These are phyloP conservation scores for Hypoxylon trugodes DNA, from an alignment of 495 filamentous ascomycete species.

Conservation along the genomic window DNA sequence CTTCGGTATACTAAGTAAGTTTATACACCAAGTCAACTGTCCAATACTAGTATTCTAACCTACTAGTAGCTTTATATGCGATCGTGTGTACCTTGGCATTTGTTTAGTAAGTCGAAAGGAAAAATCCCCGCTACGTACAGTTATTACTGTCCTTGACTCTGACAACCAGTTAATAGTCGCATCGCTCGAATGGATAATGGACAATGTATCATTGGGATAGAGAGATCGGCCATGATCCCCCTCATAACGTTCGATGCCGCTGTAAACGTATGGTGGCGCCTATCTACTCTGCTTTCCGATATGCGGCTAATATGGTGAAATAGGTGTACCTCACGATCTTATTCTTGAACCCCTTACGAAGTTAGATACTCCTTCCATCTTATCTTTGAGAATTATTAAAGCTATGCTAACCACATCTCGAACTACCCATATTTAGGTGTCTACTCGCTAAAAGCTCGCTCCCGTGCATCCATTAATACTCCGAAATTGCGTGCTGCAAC, in stretches of 20 bases:
- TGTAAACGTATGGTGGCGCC: conserved; percentile 52
- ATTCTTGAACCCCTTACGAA: conserved; percentile 57
- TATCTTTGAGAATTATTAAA: neutral
- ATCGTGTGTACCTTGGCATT: conserved; percentile 60
- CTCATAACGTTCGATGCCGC: conserved; percentile 59
- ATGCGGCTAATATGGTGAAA: conserved; percentile 7
- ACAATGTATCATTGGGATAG: conserved; percentile 62
- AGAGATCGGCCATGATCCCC: conserved; percentile 57
- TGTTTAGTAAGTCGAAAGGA: conserved; percentile 53
- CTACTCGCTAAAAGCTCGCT: conserved; percentile 51
- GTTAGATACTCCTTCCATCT: conserved; percentile 39
- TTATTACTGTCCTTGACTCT: neutral
- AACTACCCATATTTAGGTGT: conserved; percentile 37
- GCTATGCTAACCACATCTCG: neutral
- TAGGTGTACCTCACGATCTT: conserved; percentile 62
- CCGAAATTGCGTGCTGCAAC: conserved; percentile 50
- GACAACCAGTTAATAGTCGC: conserved; percentile 47
- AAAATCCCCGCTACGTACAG: neutral
- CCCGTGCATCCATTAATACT: conserved; percentile 44
- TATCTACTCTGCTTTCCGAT: neutral
- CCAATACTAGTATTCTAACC: conserved; percentile 20
- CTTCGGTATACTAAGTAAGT: conserved; percentile 60
- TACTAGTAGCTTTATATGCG: conserved; percentile 50
- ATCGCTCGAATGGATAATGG: conserved; percentile 55
- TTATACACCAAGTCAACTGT: neutral